Conservation (phyloP, 345 rosid genomes). For the Crucihimalaya himalaica region DNA sequence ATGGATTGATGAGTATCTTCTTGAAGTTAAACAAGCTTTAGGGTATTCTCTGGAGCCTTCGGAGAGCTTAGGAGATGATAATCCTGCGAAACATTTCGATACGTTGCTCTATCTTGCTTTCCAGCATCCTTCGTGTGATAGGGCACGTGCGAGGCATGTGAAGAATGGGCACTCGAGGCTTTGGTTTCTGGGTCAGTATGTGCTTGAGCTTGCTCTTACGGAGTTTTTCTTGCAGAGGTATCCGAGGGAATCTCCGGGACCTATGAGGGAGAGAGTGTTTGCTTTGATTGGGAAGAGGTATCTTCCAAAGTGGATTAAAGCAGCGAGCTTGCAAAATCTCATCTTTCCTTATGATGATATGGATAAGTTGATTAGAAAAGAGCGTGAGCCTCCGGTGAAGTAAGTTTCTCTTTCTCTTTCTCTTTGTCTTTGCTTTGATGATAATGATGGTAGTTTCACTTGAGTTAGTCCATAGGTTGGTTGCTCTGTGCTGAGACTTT, state of each 20-base stretch:
- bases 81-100: conserved; percentile 94
- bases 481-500: conserved; percentile 6
- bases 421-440: not conserved
- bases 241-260: conserved; percentile 88
- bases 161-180: conserved; percentile 86
- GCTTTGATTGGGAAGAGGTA: conserved; percentile 91
- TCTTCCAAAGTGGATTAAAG: conserved; percentile 85
- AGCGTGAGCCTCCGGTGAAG: conserved; percentile 87
- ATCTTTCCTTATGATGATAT: conserved; percentile 92
- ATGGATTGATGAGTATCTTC: conserved; percentile 91
- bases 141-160: conserved; percentile 80
- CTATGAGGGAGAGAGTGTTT: conserved; percentile 92
- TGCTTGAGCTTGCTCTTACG: conserved; percentile 76
- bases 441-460: not conserved
- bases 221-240: conserved; percentile 91
- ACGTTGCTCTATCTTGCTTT: conserved; percentile 78
- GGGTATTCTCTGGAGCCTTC: conserved; percentile 84
- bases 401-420: conserved; percentile 46
- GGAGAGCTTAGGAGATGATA: conserved; percentile 65
- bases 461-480: not conserved
- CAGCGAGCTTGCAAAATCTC: conserved; percentile 85
- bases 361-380: conserved; percentile 69
- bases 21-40: conserved; percentile 91
- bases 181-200: conserved; percentile 84
- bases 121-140: conserved; percentile 89